These are phyloP conservation scores for Tricholoma furcatifolium DNA, from an alignment of 768 basidiomycete species.

Conservation along the genomic window DNA sequence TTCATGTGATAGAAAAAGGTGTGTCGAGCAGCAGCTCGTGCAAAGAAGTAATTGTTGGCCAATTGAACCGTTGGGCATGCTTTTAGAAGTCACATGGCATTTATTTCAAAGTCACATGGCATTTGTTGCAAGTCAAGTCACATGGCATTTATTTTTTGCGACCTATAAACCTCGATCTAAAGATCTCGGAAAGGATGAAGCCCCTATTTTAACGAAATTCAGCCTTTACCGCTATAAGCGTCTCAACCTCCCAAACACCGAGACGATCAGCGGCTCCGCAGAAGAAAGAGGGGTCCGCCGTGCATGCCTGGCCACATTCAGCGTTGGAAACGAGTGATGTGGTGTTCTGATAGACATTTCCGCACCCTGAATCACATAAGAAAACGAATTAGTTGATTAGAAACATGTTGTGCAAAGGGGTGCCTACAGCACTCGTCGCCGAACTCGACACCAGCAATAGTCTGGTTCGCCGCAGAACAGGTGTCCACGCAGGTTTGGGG, in stretches of 20 bases:
- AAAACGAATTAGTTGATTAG: not conserved
- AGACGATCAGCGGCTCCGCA: slow-evolving; percentile 11
- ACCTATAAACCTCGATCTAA: too few relatives aligned
- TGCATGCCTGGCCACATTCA: slow-evolving; percentile 9
- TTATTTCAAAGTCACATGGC: too few relatives aligned
- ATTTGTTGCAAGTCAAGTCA: too few relatives aligned
- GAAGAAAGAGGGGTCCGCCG: slow-evolving; percentile 6
- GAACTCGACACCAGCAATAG: slow-evolving; percentile 6
- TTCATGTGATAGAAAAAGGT: too few relatives aligned
- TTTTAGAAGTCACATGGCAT: too few relatives aligned
- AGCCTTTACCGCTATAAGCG: not conserved
- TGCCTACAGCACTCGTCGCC: slow-evolving; percentile 7
- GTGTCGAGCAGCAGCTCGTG: too few relatives aligned
- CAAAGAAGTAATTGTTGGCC: too few relatives aligned
- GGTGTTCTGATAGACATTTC: not conserved
- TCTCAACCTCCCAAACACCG: not conserved
- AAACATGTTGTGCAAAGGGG: not conserved
- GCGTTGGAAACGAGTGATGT: slow-evolving; percentile 1
- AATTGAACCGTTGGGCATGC: too few relatives aligned
- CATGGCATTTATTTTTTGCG: too few relatives aligned
- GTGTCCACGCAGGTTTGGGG: slow-evolving; percentile 8
- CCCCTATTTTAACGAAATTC: not conserved
- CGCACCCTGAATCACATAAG: slow-evolving; percentile 7
- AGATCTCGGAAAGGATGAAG: not conserved
- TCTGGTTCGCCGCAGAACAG: not conserved